A percentile compares a stretch with the other conserved stretches of the same genome.
These are phyloP conservation scores for Penicillium antarcticum DNA, from an alignment of 495 filamentous ascomycete genomes.

Conservation along the genomic window DNA sequence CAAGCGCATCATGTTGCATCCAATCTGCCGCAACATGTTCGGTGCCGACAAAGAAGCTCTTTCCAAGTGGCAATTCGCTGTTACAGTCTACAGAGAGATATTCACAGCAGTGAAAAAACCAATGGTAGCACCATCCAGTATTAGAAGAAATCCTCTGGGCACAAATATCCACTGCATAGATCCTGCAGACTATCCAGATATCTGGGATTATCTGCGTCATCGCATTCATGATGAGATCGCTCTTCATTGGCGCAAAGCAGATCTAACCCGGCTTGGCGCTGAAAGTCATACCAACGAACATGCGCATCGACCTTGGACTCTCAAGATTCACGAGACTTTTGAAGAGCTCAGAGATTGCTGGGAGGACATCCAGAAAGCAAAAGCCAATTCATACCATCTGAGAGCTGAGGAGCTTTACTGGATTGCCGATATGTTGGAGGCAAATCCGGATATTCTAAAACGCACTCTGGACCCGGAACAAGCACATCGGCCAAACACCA, in stretches of 20 bases:
- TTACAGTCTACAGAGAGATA: neutral
- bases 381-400: neutral
- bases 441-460: conserved; percentile 23
- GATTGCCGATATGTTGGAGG: conserved; percentile 12
- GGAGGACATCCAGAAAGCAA: conserved; percentile 4
- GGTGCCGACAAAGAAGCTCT: neutral
- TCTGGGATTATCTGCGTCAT: neutral
- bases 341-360: conserved; percentile 8
- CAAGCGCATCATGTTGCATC: conserved; percentile 6
- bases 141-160: neutral
- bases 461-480: conserved; percentile 17
- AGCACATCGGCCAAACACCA: conserved; percentile 9
- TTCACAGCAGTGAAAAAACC: neutral
- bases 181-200: neutral
- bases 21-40: conserved; percentile 1
- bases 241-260: neutral
- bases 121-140: neutral
- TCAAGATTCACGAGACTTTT: neutral
- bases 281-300: neutral
- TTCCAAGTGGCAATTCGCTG: neutral
- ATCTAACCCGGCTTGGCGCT: neutral
- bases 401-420: conserved; percentile 9
- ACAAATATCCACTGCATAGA: neutral
- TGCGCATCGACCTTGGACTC: neutral
- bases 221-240: neutral